These are phyloP conservation scores for Fraxinus floribunda DNA, from an alignment of 305 asterid species.

Conservation along the genomic window DNA sequence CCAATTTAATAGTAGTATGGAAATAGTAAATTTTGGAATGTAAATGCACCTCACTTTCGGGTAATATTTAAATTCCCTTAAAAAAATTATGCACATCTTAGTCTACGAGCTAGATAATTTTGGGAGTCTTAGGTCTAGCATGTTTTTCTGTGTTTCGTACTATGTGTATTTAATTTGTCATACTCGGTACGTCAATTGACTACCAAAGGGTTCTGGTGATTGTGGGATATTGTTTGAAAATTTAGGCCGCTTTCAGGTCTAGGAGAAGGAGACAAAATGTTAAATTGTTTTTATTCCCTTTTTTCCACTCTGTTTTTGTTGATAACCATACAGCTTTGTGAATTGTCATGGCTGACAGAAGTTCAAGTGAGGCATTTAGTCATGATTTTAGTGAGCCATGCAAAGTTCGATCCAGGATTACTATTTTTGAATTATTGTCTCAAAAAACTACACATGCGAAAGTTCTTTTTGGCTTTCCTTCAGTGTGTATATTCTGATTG, in stretches of 20 bases:
- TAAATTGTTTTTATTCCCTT: constrained; percentile 2
- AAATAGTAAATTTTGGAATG: background rate
- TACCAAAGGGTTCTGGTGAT: background rate
- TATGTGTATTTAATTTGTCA: background rate
- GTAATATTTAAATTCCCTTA: background rate
- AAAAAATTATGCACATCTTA: background rate
- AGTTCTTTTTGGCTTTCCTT: constrained; percentile 14
- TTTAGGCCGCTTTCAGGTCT: background rate
- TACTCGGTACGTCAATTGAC: background rate
- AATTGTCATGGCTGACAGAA: constrained; percentile 14
- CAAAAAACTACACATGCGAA: background rate
- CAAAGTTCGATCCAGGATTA: constrained; percentile 17
- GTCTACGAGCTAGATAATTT: background rate
- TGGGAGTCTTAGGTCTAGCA: background rate
- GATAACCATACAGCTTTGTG: constrained; percentile 15
- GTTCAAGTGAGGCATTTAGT: constrained; percentile 19
- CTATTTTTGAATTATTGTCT: constrained; percentile 22
- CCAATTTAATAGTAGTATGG: background rate
- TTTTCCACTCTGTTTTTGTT: constrained; percentile 7
- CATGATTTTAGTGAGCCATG: constrained; percentile 2
- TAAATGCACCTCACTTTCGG: background rate
- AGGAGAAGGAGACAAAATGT: background rate
- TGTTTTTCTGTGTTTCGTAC: background rate
- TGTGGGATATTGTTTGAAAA: constrained; percentile 2
- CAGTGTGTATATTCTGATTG: constrained; percentile 25